Percentiles rank a stretch among this genome's conserved stretches.
Conservation (phyloP, 768 basidiomycete genomes). For the Cystobasidium onofrii region DNA sequence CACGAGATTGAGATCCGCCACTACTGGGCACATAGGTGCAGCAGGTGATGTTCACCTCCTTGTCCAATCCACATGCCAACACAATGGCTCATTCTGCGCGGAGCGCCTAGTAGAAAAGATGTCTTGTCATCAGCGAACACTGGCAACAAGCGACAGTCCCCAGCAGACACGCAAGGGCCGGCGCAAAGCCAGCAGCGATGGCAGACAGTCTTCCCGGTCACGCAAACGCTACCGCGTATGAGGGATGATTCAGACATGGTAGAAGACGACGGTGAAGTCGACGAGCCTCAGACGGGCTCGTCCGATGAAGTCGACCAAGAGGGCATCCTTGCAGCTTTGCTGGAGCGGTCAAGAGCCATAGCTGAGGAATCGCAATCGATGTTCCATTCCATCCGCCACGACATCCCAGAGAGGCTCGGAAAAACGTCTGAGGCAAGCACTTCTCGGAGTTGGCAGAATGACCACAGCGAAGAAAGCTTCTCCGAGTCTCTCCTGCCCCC, state of each 20-base stretch:
- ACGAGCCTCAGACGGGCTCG: neutral
- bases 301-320: neutral
- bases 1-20: no score
- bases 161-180: neutral
- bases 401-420: no score
- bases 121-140: neutral
- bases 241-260: neutral
- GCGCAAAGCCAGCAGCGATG: neutral
- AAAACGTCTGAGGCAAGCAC: no score
- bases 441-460: no score
- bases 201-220: neutral
- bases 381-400: neutral
- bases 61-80: neutral
- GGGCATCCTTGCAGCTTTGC: neutral
- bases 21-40: no score
- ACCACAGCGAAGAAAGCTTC: conserved; percentile 1
- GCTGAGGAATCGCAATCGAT: neutral
- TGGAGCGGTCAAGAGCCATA: neutral
- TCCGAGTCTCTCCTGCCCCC: conserved; percentile 7
- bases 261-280: neutral
- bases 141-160: neutral
- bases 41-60: no score
- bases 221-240: neutral
- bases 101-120: neutral
- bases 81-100: neutral